Evolutionary conservation across 1,139 yeast species (phyloP).

Genomic region (Taphrina confusa): DNA sequence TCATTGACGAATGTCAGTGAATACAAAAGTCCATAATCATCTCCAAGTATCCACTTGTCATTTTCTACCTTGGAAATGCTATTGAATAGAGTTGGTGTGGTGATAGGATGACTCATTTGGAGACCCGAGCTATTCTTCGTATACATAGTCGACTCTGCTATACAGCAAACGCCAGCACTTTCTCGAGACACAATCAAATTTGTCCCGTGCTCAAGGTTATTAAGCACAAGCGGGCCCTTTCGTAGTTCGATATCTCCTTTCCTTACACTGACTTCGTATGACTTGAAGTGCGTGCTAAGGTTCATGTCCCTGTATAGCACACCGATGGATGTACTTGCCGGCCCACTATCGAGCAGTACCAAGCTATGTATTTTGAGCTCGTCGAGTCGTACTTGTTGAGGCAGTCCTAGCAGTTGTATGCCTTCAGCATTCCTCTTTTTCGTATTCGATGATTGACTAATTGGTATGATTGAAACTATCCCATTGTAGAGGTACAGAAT

Average conservation of each 20-base stretch:
- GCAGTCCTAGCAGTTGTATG: slow-evolving; percentile 34
- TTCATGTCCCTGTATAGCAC: slow-evolving; percentile 40
- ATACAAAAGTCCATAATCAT: slow-evolving; percentile 40
- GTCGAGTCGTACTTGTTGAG: slow-evolving; percentile 39
- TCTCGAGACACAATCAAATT: slow-evolving; percentile 36
- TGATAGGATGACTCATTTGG: slow-evolving; percentile 36
- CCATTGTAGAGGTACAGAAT: slow-evolving; percentile 39
- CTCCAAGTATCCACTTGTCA: slow-evolving; percentile 39
- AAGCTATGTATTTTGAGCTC: slow-evolving; percentile 40
- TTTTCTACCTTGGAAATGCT: slow-evolving; percentile 37
- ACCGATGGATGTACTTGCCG: slow-evolving; percentile 38
- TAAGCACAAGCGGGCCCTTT: slow-evolving; percentile 1
- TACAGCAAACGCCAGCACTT: slow-evolving; percentile 37
- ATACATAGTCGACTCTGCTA: slow-evolving; percentile 39
- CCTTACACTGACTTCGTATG: slow-evolving; percentile 38
- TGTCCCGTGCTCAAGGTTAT: slow-evolving; percentile 39
- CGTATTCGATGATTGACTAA: slow-evolving; percentile 29
- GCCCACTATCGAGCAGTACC: slow-evolving; percentile 35
- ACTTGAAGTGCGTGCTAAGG: slow-evolving; percentile 39
- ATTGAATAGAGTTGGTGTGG: slow-evolving; percentile 39
- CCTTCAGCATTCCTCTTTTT: slow-evolving; percentile 13
- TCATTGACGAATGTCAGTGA: slow-evolving; percentile 33
- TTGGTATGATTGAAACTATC: slow-evolving; percentile 40
- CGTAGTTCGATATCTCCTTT: slow-evolving; percentile 29
- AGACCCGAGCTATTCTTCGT: slow-evolving; percentile 3